phyloP scores from a whole-genome alignment of 2,329 filamentous ascomycete genomes.

The Penicillium janthinellum region DNA sequence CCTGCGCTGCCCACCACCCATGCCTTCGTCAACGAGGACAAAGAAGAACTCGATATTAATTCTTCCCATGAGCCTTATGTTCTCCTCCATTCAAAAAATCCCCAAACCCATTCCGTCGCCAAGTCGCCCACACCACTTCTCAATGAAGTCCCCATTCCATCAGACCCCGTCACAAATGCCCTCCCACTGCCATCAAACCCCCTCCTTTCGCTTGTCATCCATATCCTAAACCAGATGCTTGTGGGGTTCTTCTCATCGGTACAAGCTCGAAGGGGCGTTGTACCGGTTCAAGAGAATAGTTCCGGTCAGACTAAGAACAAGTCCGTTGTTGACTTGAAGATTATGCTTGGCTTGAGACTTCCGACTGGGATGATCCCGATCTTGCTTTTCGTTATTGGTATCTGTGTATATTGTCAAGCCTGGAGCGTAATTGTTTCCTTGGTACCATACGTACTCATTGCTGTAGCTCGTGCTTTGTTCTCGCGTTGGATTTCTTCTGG shows the following conservation, averaged over 20 bases:
- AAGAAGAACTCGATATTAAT: background rate
- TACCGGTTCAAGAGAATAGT: background rate
- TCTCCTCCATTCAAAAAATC: background rate
- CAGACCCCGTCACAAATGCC: background rate
- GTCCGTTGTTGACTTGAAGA: background rate
- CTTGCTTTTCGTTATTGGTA: background rate
- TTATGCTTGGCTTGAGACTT: background rate
- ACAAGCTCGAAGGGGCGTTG: background rate
- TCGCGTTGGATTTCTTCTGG: background rate
- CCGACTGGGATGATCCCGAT: background rate
- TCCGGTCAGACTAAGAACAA: background rate
- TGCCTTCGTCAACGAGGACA: background rate
- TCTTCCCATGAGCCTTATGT: background rate
- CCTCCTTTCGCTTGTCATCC: background rate
- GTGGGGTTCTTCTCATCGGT: background rate
- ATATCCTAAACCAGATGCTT: background rate
- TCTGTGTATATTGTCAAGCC: background rate
- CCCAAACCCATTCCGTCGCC: background rate
- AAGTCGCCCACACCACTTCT: background rate
- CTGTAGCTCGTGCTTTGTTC: background rate
- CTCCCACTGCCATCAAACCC: background rate
- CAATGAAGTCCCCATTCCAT: background rate
- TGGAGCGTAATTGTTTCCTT: background rate
- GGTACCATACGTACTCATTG: background rate
- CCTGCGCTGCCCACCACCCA: background rate